Evolutionary conservation across 768 basidiomycete species (phyloP), one percentile per base, ranked within the genome.

Genomic region (Austroboletus eburneus): DNA sequence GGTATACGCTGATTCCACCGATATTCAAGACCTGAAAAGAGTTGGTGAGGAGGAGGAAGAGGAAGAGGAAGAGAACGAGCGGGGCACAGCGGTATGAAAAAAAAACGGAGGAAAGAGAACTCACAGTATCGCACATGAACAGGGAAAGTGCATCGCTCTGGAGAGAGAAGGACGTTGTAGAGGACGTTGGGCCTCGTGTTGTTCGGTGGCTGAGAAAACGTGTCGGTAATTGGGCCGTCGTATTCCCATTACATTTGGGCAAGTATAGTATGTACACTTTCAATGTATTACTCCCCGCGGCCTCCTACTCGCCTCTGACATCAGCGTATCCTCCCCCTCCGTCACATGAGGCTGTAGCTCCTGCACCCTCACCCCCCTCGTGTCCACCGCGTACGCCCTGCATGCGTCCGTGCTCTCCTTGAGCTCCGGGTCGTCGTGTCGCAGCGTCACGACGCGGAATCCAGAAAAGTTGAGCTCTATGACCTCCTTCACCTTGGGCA

Each of bases 381-480:
- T 65, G 46, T 72, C 72, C 50, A 81, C 45, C 16, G 83, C 85
- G 62, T 87, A 88, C 33, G 70, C 73, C 56, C 84, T 67, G 59
- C 85, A 87, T 39, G 80, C 83, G 47, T 85, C 81, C 47, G 72
- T 66, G 61, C 85, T 87, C 62, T 73, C 67, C 51, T 63, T 68
- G 46, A 88, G 61, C 59, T 63, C 72, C 20, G 77, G 72, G 52
- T 87, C 82, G 43, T 76, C 76, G 34, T 72, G 67, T 51, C 77
- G 74, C 58, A 79, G 69, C 25, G 79, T 80, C 42, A 73, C 58
- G 17, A 90, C 71, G 27, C 55, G 63, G 48, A 89, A 72, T 2
- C 81, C 83, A 17, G 78, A 71, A 59, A 93, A 89, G 58, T 92
- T 91, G 57, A 75, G 74, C 65, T 87, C 81, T 42, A 92, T 59